phyloP scores from a whole-genome alignment of 305 asterid species.

The Solanum hybrid region DNA sequence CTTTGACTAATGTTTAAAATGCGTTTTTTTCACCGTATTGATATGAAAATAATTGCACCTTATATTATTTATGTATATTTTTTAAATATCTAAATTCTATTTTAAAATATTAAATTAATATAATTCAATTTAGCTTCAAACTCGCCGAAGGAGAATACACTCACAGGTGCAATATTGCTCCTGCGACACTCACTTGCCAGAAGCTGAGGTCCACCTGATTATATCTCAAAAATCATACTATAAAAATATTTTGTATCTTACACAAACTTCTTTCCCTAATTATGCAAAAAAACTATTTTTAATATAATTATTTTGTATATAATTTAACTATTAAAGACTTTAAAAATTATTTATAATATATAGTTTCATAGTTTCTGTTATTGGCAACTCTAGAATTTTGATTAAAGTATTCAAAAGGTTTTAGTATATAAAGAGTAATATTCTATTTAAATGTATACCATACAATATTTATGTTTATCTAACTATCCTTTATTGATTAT shows the following conservation, averaged over 20 bases:
- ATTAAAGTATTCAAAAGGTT: not conserved
- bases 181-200: not conserved
- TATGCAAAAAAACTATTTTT: not conserved
- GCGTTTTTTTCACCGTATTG: not conserved
- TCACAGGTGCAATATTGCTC: not conserved
- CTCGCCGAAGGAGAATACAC: not conserved
- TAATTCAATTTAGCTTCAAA: not conserved
- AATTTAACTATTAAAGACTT: not conserved
- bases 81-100: no score
- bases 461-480: not conserved
- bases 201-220: not conserved
- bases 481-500: not conserved
- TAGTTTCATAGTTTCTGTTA: not conserved
- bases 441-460: no score
- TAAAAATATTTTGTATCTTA: not conserved
- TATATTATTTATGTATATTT: no score
- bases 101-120: no score
- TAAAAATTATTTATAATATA: no score
- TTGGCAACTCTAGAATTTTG: not conserved
- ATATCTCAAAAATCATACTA: not conserved
- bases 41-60: not conserved
- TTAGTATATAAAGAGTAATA: no score
- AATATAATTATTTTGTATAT: no score
- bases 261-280: not conserved
- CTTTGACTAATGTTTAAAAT: not conserved